phyloP scores from a whole-genome alignment of 345 rosid genomes.

The Eucalyptus sp. region DNA sequence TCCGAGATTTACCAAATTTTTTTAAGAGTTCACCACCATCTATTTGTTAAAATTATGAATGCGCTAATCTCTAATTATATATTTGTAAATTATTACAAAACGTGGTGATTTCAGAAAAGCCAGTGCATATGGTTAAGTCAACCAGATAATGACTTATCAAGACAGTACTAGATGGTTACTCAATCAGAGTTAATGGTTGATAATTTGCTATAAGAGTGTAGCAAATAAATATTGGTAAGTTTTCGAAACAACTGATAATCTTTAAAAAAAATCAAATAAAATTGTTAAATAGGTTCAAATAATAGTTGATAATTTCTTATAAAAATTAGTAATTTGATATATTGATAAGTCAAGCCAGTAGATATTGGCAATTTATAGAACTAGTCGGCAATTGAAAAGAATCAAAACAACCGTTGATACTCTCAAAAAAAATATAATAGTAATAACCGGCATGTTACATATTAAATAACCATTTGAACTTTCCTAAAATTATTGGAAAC shows the following conservation, averaged over 20 bases:
- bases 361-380: background rate
- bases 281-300: background rate
- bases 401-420: fast-evolving
- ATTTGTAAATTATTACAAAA: too few relatives aligned
- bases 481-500: background rate
- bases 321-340: background rate
- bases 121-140: background rate
- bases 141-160: background rate
- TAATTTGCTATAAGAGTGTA: background rate
- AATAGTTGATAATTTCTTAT: background rate
- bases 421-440: fast-evolving
- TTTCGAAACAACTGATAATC: background rate
- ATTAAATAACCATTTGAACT: background rate
- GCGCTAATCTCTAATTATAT: background rate
- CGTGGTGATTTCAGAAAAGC: background rate
- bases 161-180: background rate
- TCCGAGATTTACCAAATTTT: background rate
- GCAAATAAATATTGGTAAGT: background rate
- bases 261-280: background rate
- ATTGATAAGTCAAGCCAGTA: background rate
- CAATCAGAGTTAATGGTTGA: background rate
- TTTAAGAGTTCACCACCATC: background rate
- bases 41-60: background rate
- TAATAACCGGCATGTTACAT: background rate
- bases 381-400: fast-evolving